These are phyloP conservation scores for Daldinia vernicosa DNA, from an alignment of 495 filamentous ascomycete genomes.

Conservation along the genomic window DNA sequence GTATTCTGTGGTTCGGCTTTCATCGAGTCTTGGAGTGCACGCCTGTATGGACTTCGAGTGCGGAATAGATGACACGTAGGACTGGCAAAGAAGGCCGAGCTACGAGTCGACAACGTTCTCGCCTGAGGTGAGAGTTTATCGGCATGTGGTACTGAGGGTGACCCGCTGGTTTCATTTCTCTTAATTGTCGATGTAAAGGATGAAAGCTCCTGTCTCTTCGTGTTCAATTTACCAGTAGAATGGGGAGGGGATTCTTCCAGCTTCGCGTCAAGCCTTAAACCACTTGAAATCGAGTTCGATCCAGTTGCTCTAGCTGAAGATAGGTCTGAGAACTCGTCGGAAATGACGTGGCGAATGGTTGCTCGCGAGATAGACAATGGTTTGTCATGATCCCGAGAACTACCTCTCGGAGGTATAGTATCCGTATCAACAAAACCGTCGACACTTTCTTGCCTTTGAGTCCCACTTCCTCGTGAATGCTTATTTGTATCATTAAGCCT, in stretches of 20 bases:
- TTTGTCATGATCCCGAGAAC: conserved; percentile 27
- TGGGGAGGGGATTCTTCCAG: conserved; percentile 1
- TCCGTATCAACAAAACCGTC: conserved; percentile 42
- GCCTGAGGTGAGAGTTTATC: conserved; percentile 17
- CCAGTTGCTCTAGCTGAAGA: conserved; percentile 11
- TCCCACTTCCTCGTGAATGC: conserved; percentile 42
- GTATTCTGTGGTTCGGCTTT: conserved; percentile 42
- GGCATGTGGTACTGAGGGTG: not conserved
- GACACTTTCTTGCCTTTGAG: conserved; percentile 42
- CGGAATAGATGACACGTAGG: conserved; percentile 59
- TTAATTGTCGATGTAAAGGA: conserved; percentile 6
- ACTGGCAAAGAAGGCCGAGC: conserved; percentile 55
- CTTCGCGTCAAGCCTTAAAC: not conserved
- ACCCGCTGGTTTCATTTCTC: not conserved
- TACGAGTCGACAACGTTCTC: conserved; percentile 37
- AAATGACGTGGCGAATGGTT: conserved; percentile 50
- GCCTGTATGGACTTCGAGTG: conserved; percentile 65
- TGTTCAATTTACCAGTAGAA: not conserved
- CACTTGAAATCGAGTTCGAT: conserved; percentile 2
- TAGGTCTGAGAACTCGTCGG: conserved; percentile 31
- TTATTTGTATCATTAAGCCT: conserved; percentile 60
- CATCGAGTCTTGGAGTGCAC: conserved; percentile 57
- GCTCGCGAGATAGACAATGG: conserved; percentile 23
- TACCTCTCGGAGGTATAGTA: conserved; percentile 48
- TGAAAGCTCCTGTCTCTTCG: not conserved